Conservation (phyloP, 441 rosid genomes). For the Erodium texanum region DNA sequence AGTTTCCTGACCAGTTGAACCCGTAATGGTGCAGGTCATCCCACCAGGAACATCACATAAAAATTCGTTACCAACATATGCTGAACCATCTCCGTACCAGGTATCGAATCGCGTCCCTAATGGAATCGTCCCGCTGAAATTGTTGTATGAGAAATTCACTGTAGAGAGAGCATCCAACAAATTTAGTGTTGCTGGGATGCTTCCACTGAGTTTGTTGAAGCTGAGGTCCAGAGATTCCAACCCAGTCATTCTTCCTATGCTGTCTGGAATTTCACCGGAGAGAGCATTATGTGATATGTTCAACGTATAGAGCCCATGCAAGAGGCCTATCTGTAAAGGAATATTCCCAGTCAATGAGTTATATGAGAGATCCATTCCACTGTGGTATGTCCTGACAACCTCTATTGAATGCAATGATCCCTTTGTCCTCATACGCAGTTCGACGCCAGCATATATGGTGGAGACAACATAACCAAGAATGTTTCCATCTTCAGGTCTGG, state of each 20-base stretch:
- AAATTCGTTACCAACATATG: constrained; percentile 6
- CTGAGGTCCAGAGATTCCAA: constrained; percentile 14
- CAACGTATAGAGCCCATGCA: constrained; percentile 5
- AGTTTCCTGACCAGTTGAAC: neutral
- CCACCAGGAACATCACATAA: constrained; percentile 14
- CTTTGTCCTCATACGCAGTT: constrained; percentile 5
- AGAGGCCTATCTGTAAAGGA: constrained; percentile 6
- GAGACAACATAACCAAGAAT: constrained; percentile 6
- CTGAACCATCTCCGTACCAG: constrained; percentile 7
- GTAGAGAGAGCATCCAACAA: constrained; percentile 6
- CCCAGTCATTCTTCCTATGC: constrained; percentile 11
- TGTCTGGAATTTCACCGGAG: constrained; percentile 5
- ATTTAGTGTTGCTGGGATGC: constrained; percentile 1
- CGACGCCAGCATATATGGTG: constrained; percentile 6
- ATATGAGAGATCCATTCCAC: constrained; percentile 9
- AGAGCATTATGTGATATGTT: constrained; percentile 9
- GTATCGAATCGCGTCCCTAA: constrained; percentile 4
- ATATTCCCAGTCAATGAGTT: constrained; percentile 9
- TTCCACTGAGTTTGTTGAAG: constrained; percentile 7
- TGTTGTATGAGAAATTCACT: constrained; percentile 5
- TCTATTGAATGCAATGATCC: neutral
- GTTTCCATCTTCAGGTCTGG: neutral
- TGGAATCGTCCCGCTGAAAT: too few species aligned
- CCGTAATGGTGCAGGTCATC: neutral
- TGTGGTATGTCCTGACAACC: constrained; percentile 9